Conservation (phyloP, 768 basidiomycete species). For the Boletus sensibilis region DNA sequence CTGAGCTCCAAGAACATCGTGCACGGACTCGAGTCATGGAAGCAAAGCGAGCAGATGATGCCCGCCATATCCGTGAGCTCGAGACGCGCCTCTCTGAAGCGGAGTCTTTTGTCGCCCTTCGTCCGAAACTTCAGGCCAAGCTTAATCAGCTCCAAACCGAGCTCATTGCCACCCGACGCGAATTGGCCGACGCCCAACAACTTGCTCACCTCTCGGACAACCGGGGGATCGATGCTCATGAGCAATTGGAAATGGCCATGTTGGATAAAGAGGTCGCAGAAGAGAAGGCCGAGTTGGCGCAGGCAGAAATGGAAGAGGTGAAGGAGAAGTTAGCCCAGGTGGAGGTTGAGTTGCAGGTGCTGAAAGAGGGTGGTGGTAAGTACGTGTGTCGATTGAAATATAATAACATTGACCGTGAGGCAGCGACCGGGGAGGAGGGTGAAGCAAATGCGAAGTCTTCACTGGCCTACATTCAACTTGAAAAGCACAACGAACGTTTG, state of each 20-base stretch:
- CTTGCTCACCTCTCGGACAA: slow-evolving; percentile 69
- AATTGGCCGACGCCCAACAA: slow-evolving; percentile 74
- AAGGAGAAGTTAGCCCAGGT: slow-evolving; percentile 75
- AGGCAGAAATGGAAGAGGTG: slow-evolving; percentile 73
- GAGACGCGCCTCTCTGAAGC: slow-evolving; percentile 84
- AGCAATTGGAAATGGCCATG: slow-evolving; percentile 92
- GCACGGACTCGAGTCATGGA: slow-evolving; percentile 85
- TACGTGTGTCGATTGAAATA: background rate
- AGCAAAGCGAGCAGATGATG: slow-evolving; percentile 82
- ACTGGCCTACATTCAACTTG: slow-evolving; percentile 78
- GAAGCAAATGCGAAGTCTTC: slow-evolving; percentile 50
- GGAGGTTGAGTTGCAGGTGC: slow-evolving; percentile 80
- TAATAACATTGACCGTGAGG: slow-evolving; percentile 1
- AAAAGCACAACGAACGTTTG: slow-evolving; percentile 93
- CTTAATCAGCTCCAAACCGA: slow-evolving; percentile 79
- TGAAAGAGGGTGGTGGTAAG: slow-evolving; percentile 57
- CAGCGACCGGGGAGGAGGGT: slow-evolving; percentile 29
- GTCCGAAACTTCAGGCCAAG: slow-evolving; percentile 91
- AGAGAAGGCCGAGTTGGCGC: slow-evolving; percentile 80
- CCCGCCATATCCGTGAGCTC: slow-evolving; percentile 78
- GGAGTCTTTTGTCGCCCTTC: slow-evolving; percentile 75
- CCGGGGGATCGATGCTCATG: slow-evolving; percentile 74
- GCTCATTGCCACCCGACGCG: slow-evolving; percentile 69
- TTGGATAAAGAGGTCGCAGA: slow-evolving; percentile 97
- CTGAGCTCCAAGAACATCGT: slow-evolving; percentile 75